Evolutionary conservation across 1,139 yeast species (phyloP).

Genomic region (Suhomyces chickasaworum): DNA sequence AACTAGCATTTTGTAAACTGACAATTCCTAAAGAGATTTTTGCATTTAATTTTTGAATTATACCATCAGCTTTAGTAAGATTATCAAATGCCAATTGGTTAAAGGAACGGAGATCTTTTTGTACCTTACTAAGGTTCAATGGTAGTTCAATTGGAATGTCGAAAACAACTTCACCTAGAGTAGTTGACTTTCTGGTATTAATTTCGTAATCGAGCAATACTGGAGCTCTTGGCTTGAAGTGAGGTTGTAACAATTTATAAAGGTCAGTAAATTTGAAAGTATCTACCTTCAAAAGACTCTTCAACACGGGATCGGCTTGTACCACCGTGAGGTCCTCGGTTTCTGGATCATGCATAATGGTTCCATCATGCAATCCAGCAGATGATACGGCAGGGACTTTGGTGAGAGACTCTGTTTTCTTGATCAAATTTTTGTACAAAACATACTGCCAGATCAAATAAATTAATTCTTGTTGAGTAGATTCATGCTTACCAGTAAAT

Average conservation of each 20-base stretch:
- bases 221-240: slow-evolving; percentile 77
- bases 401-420: slow-evolving; percentile 35
- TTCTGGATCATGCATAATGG: slow-evolving; percentile 22
- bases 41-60: slow-evolving; percentile 58
- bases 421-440: slow-evolving; percentile 68
- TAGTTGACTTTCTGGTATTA: slow-evolving; percentile 72
- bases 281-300: slow-evolving; percentile 54
- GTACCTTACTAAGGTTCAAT: slow-evolving; percentile 43
- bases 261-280: slow-evolving; percentile 71
- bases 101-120: slow-evolving; percentile 41
- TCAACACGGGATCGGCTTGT: slow-evolving; percentile 69
- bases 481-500: slow-evolving; percentile 73
- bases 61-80: slow-evolving; percentile 47
- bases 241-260: slow-evolving; percentile 61
- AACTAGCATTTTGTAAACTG: slow-evolving; percentile 60
- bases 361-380: slow-evolving; percentile 15
- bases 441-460: slow-evolving; percentile 88
- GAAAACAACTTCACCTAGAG: slow-evolving; percentile 76
- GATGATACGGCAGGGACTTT: slow-evolving; percentile 44
- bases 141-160: slow-evolving; percentile 72
- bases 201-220: slow-evolving; percentile 73
- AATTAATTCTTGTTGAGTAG: slow-evolving; percentile 85
- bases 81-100: slow-evolving; percentile 44
- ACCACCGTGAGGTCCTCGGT: slow-evolving; percentile 48
- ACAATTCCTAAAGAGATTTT: slow-evolving; percentile 64